A percentile compares a stretch with the other conserved stretches of the same genome.
Conservation (phyloP, 805 yeast species). For the Wickerhamiella dianesei region DNA sequence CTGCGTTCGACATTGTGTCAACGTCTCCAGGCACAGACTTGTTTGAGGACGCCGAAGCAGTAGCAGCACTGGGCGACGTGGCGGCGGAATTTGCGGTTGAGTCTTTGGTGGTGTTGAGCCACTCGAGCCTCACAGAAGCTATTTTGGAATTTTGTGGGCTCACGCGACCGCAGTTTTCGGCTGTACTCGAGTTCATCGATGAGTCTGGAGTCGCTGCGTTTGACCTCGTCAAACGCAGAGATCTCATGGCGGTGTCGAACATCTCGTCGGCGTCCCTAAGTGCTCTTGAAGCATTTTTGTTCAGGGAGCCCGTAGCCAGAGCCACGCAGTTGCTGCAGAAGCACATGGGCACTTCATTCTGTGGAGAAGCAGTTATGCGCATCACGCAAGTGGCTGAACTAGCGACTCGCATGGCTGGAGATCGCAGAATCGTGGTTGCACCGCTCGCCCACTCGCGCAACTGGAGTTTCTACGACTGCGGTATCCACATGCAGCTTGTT, state of each 20-base stretch:
- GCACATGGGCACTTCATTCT: slow-evolving; percentile 48
- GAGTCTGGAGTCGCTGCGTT: slow-evolving; percentile 59
- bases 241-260: slow-evolving; percentile 49
- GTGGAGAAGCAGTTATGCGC: slow-evolving; percentile 48
- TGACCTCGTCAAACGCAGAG: slow-evolving; percentile 39
- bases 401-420: slow-evolving; percentile 45
- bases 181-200: slow-evolving; percentile 59
- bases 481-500: slow-evolving; percentile 78
- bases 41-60: slow-evolving; percentile 74
- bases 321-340: slow-evolving; percentile 52
- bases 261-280: slow-evolving; percentile 71
- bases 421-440: slow-evolving; percentile 37
- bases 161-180: slow-evolving; percentile 55
- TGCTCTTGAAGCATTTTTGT: slow-evolving; percentile 70
- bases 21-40: slow-evolving; percentile 24
- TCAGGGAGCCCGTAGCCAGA: slow-evolving; percentile 49
- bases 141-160: slow-evolving; percentile 72
- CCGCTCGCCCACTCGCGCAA: slow-evolving; percentile 74
- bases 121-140: slow-evolving; percentile 62
- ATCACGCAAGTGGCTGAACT: slow-evolving; percentile 44
- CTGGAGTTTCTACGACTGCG: slow-evolving; percentile 52
- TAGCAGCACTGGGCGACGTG: slow-evolving; percentile 50
- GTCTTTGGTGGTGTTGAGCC: slow-evolving; percentile 56
- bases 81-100: slow-evolving; percentile 26
- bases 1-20: slow-evolving; percentile 72